Conservation (phyloP, 441 rosid species). For the Brassica hybrid region DNA sequence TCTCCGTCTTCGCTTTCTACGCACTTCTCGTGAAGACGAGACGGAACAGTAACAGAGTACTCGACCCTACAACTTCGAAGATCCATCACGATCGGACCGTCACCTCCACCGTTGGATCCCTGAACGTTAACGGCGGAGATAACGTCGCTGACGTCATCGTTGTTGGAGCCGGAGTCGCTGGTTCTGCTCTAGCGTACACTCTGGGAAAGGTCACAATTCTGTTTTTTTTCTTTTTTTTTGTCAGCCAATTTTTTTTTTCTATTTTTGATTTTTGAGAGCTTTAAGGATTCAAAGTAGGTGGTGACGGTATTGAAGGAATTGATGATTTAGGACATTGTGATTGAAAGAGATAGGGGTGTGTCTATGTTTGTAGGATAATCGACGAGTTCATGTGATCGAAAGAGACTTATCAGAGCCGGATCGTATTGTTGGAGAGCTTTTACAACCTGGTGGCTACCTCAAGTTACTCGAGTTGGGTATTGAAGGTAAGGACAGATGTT, state of each 20-base stretch:
- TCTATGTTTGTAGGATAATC: constrained; percentile 63
- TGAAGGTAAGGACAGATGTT: constrained; percentile 54
- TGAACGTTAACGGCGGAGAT: constrained; percentile 30
- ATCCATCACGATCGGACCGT: constrained; percentile 42
- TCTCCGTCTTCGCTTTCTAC: constrained; percentile 52
- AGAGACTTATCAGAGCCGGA: constrained; percentile 84
- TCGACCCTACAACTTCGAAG: constrained; percentile 11
- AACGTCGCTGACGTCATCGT: constrained; percentile 58
- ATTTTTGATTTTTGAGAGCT: neutral
- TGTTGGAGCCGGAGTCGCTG: constrained; percentile 89
- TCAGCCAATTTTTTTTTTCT: no score
- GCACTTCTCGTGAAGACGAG: constrained; percentile 39
- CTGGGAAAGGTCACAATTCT: constrained; percentile 65
- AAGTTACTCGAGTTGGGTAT: constrained; percentile 83
- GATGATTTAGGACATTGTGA: neutral
- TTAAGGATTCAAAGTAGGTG: constrained; percentile 23
- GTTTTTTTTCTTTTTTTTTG: no score
- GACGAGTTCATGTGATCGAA: constrained; percentile 76
- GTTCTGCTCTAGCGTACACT: constrained; percentile 83
- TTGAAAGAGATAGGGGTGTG: neutral
- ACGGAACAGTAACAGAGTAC: neutral
- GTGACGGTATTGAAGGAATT: neutral
- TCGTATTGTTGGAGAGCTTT: constrained; percentile 85
- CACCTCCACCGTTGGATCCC: constrained; percentile 55
- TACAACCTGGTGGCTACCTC: constrained; percentile 92